A percentile compares a stretch with the other conserved stretches of the same genome.
Conservation (phyloP, 139 green algal genomes). For the Chlorella sorokiniana region DNA sequence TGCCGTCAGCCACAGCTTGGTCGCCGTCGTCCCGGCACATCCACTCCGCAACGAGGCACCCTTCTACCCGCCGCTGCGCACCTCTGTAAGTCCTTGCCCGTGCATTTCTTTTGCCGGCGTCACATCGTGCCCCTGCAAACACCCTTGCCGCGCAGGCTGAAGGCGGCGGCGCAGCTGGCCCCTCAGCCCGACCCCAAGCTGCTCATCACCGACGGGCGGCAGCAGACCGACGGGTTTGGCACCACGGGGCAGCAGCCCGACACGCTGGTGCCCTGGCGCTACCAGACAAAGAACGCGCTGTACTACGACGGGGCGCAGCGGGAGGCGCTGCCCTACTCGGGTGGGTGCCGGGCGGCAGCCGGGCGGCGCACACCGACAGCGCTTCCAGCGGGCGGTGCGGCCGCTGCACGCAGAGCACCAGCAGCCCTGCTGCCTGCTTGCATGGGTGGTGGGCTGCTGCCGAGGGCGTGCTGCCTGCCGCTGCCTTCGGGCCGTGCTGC, state of each 20-base stretch:
- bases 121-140: neutral
- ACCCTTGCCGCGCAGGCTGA: neutral
- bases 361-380: neutral
- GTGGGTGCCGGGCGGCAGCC: neutral
- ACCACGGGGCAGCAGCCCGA: conserved; percentile 67
- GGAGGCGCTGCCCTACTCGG: conserved; percentile 47
- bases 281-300: conserved; percentile 69
- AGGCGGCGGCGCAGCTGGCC: neutral
- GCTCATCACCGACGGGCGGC: conserved; percentile 29
- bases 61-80: no score
- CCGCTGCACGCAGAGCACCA: neutral
- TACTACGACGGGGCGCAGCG: conserved; percentile 69
- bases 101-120: neutral
- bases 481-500: neutral
- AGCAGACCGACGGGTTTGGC: conserved; percentile 72
- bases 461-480: neutral
- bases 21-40: no score
- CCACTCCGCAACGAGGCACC: no score
- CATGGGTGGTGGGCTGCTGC: no score
- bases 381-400: neutral
- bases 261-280: conserved; percentile 56
- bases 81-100: no score
- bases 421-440: neutral
- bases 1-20: neutral
- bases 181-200: conserved; percentile 6